Percentiles rank a stretch among this genome's conserved stretches.
These are phyloP conservation scores for Ajuga reptans DNA, from an alignment of 305 asterid genomes.

Conservation along the genomic window DNA sequence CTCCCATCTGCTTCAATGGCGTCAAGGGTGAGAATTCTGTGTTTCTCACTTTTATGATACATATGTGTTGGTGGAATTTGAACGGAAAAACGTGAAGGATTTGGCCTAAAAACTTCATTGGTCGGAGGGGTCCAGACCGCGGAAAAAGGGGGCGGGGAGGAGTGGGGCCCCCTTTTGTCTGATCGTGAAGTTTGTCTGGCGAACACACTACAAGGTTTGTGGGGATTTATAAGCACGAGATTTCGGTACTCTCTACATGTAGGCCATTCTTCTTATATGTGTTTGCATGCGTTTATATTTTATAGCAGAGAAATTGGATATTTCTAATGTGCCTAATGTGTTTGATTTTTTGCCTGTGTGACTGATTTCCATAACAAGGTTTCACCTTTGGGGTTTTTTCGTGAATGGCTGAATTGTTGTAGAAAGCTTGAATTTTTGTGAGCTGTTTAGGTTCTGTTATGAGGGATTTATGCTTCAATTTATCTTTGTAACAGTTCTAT, in stretches of 20 bases:
- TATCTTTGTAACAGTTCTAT: slow-evolving; percentile 11
- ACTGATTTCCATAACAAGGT: slow-evolving; percentile 15
- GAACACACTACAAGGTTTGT: slow-evolving; percentile 30
- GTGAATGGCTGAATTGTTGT: not conserved
- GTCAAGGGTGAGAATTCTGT: slow-evolving; percentile 4
- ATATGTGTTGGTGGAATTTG: not conserved
- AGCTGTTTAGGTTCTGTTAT: slow-evolving; percentile 6
- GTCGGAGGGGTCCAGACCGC: slow-evolving; percentile 31
- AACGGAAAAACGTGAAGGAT: slow-evolving; percentile 1
- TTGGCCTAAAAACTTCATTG: slow-evolving; percentile 26
- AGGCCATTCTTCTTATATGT: slow-evolving; percentile 11
- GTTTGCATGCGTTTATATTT: slow-evolving; percentile 5
- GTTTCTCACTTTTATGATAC: slow-evolving; percentile 2
- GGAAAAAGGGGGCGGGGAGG: slow-evolving; percentile 18
- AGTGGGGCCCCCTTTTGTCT: slow-evolving; percentile 38
- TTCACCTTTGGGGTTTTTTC: slow-evolving; percentile 5
- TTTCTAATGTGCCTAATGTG: slow-evolving; percentile 21
- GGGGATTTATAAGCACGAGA: slow-evolving; percentile 58
- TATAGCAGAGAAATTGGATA: not conserved
- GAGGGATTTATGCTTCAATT: slow-evolving; percentile 6
- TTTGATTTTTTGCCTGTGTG: slow-evolving; percentile 16
- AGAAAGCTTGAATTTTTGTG: slow-evolving; percentile 2
- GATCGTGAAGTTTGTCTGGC: slow-evolving; percentile 46
- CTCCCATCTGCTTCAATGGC: slow-evolving; percentile 25
- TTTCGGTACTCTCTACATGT: slow-evolving; percentile 37